These are phyloP conservation scores for Crithidia bombi DNA, from an alignment of 208 protist genomes.

Conservation along the genomic window DNA sequence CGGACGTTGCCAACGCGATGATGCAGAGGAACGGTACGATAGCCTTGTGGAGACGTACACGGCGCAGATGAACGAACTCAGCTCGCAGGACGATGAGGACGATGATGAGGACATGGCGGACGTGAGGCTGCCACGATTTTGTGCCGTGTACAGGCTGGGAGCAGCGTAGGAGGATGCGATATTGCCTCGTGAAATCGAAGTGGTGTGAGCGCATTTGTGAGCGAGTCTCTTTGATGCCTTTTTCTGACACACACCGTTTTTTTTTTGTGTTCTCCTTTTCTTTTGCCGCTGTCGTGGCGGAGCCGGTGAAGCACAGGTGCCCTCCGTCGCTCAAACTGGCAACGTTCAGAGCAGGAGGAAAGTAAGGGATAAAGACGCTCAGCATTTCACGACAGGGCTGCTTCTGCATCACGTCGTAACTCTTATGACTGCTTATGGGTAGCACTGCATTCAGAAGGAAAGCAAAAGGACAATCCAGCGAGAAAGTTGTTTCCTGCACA, in stretches of 20 bases:
- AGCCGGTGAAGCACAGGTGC: too few species aligned
- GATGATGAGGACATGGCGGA: not conserved
- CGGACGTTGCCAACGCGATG: conserved; percentile 47
- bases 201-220: too few species aligned
- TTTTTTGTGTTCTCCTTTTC: conserved; percentile 4
- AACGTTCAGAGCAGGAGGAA: too few species aligned
- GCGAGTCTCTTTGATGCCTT: too few species aligned
- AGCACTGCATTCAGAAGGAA: too few species aligned
- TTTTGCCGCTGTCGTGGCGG: not conserved
- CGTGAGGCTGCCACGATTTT: conserved; percentile 21
- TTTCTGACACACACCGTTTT: conserved; percentile 9
- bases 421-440: too few species aligned
- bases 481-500: too few species aligned
- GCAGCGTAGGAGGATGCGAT: not conserved
- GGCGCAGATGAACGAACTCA: conserved; percentile 27
- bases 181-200: not conserved
- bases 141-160: conserved; percentile 5
- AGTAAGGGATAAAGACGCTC: too few species aligned
- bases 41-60: conserved; percentile 54
- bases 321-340: too few species aligned
- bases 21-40: conserved; percentile 58
- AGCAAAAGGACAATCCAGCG: too few species aligned
- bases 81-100: conserved; percentile 14
- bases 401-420: too few species aligned
- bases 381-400: too few species aligned